Evolutionary conservation across 441 rosid genomes (phyloP), one percentile per base, ranked within the genome.

Genomic region (Jatropha multifida): DNA sequence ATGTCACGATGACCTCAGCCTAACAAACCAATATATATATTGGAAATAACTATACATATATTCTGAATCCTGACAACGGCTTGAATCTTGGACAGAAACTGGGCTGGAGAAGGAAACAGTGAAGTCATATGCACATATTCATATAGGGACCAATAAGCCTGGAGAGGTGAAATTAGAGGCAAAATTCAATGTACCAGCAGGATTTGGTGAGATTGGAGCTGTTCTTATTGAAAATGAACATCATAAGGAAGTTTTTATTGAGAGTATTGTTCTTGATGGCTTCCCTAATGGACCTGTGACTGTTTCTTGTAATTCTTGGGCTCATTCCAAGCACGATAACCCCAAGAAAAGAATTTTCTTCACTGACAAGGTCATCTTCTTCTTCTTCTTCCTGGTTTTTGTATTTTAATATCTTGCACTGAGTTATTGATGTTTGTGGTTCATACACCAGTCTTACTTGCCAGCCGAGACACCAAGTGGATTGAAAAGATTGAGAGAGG

Each of bases 141-240:
- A 78, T 40, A 68, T 80, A 59, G 79, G 72, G 4, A 71, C 76
- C 64, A 73, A 67, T 18, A 74, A 80, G 3, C 12, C 59, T 7
- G 73, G 76, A 0, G 80, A 75, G 71, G 84, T 79, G 32, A 85
- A 66, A 32, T 88, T 84, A 8, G 90, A 85, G 73, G 80, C 90
- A 2, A 74, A 58, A 2, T 86, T 92, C 56, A 41, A 68, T 15
- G 81, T 92, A 5, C 86, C 88, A 4, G 78, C 72, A n/a, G 86
- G 72, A 27, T 92, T 92, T 64, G 94, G 97, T 56, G 76, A 72
- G 5, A 77, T 90, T 14, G 97, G 92, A 6, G 97, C 92, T 0
- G 74, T 92, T 9, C 20, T 74, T 0, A 63, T 92, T 13, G 85
- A 86, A 74, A 92, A 89, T 78, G 85, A 86, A 78, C 88, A 87